Evolutionary conservation across 2,329 filamentous ascomycete species (phyloP), one percentile per base, ranked within the genome.

Genomic region (Fusarium verticillioides): DNA sequence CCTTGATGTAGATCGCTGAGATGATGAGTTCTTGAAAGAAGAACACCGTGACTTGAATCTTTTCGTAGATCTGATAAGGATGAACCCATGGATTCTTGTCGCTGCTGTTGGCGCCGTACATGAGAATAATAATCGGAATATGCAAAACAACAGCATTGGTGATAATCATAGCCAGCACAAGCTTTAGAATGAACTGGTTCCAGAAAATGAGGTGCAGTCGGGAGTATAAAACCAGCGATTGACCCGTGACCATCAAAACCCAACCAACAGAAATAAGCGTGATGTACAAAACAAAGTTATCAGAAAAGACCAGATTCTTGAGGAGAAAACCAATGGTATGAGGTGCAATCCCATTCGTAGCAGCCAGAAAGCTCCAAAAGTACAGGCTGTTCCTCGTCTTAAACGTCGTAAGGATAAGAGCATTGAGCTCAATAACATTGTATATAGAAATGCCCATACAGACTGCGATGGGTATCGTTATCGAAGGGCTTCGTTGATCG

Each of bases 171-270:
- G 74, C 81, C 8, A 90, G 81, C 0, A 89, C 85, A 16, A 83
- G 82, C 5, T 83, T 84, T 1, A 91, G 81, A 9, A 86, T 78
- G 4, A 79, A 36, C 83, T 71, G 83, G 13, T 88, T 87, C 28
- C 85, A 85, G 15, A 89, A 82, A 10, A 92, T 84, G 2, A 92
- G 83, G 75, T 91, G 89, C 2, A 92, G 83, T 10, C 90, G 86
- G 1, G 89, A 91, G 81, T 89, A 92, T 5, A 92, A 82, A 4
- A 92, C 89, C 18, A 91, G 75, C 0, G 87, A 87, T 76, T 91
- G 88, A 0, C 89, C 90, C 0, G 88, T 90, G 0, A 92, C 85
- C 87, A 91, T 90, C 4, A 74, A 50, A 34, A 74, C 75, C 79
- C 81, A 82, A 4, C 79, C 79, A 26, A 78, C 52, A 23, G 79